phyloP scores from a whole-genome alignment of 768 basidiomycete genomes.

The Myochromella boudieri region DNA sequence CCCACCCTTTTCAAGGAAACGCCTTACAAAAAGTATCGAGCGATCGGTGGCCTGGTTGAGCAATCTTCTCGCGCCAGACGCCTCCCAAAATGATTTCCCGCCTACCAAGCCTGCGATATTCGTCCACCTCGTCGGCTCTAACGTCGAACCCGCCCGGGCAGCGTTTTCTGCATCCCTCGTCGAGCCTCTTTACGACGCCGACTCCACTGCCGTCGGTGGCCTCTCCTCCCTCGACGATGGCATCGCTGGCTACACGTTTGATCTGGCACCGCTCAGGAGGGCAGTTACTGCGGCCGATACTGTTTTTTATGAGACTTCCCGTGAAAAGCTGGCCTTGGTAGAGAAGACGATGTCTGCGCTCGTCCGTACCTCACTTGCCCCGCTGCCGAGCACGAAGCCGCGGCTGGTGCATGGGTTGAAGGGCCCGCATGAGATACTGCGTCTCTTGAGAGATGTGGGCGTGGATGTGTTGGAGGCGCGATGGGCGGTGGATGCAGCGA shows the following conservation, averaged over 20 bases:
- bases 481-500: conserved; percentile 71
- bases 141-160: conserved; percentile 52
- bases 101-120: conserved; percentile 48
- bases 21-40: conserved; percentile 73
- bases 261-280: conserved; percentile 51
- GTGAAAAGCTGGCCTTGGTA: too few species aligned
- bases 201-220: conserved; percentile 53
- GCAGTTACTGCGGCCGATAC: conserved; percentile 25
- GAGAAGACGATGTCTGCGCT: conserved; percentile 34
- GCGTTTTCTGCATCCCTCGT: conserved; percentile 61
- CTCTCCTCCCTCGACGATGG: conserved; percentile 64
- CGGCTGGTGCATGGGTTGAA: conserved; percentile 56
- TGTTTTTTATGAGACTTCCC: background rate
- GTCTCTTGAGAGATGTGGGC: conserved; percentile 61
- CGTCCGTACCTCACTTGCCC: conserved; percentile 56
- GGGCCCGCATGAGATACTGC: conserved; percentile 77
- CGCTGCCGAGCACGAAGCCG: conserved; percentile 55
- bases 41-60: conserved; percentile 66
- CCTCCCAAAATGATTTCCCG: conserved; percentile 4
- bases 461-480: conserved; percentile 74
- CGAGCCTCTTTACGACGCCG: conserved; percentile 52
- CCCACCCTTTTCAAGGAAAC: conserved; percentile 74
- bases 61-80: conserved; percentile 41
- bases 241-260: conserved; percentile 68
- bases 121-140: conserved; percentile 69